phyloP scores from a whole-genome alignment of 2,329 filamentous ascomycete species.

The Talaromyces marneffei region DNA sequence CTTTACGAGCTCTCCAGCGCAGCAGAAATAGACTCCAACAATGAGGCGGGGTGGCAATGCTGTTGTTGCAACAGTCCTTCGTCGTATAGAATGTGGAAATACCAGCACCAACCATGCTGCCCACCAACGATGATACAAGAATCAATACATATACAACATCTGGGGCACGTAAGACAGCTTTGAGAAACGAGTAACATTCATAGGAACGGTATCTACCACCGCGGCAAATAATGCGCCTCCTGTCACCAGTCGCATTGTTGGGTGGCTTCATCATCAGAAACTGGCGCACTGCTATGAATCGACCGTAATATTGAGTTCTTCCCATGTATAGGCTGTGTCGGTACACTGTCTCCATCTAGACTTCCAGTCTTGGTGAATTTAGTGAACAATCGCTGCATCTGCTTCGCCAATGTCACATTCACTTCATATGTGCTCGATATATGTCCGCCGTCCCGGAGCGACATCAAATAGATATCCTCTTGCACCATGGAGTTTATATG shows the following conservation, averaged over 20 bases:
- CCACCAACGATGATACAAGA: neutral
- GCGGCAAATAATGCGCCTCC: neutral
- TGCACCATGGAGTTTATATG: neutral
- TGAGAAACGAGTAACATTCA: too few relatives aligned
- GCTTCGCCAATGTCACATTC: neutral
- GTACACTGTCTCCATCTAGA: neutral
- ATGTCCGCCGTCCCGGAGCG: neutral
- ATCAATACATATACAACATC: neutral
- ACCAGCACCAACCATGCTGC: neutral
- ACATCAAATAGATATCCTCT: neutral
- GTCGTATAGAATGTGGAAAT: constrained; percentile 10
- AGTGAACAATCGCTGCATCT: neutral
- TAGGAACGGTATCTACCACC: neutral
- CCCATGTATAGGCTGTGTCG: neutral
- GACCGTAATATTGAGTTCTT: neutral
- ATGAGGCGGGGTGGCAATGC: neutral
- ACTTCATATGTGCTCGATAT: neutral
- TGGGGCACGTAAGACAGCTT: neutral
- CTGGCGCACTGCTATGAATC: neutral
- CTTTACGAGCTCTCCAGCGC: neutral
- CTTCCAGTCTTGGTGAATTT: neutral
- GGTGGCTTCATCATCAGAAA: neutral
- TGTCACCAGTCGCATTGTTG: neutral
- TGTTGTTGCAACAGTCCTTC: constrained; percentile 10
- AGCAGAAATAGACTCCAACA: constrained; percentile 2